Evolutionary conservation across 2,329 filamentous ascomycete species (phyloP), one percentile per base, ranked within the genome.

Genomic region (Exophiala bonariae): DNA sequence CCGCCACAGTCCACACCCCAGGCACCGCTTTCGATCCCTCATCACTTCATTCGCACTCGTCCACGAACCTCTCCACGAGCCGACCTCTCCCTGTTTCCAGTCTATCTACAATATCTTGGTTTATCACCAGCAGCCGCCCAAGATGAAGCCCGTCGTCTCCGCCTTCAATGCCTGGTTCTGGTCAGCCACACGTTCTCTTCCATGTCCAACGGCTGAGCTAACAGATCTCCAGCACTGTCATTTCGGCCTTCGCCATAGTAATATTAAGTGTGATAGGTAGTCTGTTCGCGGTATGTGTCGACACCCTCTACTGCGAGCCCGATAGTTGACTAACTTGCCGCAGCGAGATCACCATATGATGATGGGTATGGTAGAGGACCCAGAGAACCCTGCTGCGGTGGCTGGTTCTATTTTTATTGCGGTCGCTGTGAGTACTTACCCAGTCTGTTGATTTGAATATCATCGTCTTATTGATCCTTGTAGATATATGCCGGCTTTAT

Each of bases 91-190:
- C 11, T 11, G 23, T 6, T 26, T 26, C 23, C 23, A 6, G 23
- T 26, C 23, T 11, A 6, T 11, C 23, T 26, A 26, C 23, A n/a
- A n/a, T n/a, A n/a, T n/a, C n/a, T n/a, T n/a, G n/a, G n/a, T n/a
- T n/a, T n/a, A n/a, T n/a, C n/a, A 6, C 23, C 23, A 26, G 23
- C 23, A 26, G 11, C 23, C 23, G 23, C 23, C 23, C 75, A 81
- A 63, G 65, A 96, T 96, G 91, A 96, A 96, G 85, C 91, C 92
- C 60, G 77, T 97, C 66, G 88, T 97, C 61, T 87, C 89, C 66
- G 85, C 89, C 59, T 81, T 91, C 75, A 91, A 95, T 75, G 92
- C 91, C 64, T 96, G 91, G 90, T 89, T 85, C 76, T 96, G 91
- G 91, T 96, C 77, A 65, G 82, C 69, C 38, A 35, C 38, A 4